Evolutionary conservation across 305 asterid genomes (phyloP).

Genomic region (Solanum chacoense): DNA sequence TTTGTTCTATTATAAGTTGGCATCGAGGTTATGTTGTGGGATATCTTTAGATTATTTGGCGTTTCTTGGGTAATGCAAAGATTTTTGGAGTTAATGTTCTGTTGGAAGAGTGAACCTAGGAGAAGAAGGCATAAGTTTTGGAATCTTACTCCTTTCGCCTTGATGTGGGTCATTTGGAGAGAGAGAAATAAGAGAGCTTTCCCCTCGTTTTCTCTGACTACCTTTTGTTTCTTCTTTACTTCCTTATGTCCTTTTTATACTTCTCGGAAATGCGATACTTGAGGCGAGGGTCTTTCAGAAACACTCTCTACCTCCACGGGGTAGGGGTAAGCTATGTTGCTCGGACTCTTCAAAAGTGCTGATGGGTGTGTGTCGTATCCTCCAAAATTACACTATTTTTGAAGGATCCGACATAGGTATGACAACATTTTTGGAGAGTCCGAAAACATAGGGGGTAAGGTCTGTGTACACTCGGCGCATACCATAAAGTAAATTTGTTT

Average conservation of each 20-base stretch:
- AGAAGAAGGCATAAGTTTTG: not conserved
- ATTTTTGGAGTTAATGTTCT: not conserved
- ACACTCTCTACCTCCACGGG: not conserved
- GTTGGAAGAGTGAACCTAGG: not conserved
- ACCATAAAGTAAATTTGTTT: not conserved
- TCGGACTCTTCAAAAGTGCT: not conserved
- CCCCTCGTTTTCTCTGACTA: not conserved
- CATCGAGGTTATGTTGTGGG: not conserved
- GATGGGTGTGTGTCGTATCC: not conserved
- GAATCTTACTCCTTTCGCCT: not conserved
- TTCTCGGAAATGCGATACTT: not conserved
- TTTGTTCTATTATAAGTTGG: not conserved
- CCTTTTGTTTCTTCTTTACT: not conserved
- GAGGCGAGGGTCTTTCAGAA: not conserved
- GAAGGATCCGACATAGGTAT: not conserved
- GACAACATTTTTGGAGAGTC: not conserved
- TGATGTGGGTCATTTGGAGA: not conserved
- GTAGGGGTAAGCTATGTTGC: not conserved
- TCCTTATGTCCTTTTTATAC: not conserved
- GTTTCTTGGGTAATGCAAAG: not conserved
- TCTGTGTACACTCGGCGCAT: not conserved
- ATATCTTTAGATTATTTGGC: not conserved
- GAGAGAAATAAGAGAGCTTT: not conserved
- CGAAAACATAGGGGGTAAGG: not conserved
- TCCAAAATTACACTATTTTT: not conserved